Conservation (phyloP, 2,329 filamentous ascomycete species). For the Phyllosticta citrichinensis region DNA sequence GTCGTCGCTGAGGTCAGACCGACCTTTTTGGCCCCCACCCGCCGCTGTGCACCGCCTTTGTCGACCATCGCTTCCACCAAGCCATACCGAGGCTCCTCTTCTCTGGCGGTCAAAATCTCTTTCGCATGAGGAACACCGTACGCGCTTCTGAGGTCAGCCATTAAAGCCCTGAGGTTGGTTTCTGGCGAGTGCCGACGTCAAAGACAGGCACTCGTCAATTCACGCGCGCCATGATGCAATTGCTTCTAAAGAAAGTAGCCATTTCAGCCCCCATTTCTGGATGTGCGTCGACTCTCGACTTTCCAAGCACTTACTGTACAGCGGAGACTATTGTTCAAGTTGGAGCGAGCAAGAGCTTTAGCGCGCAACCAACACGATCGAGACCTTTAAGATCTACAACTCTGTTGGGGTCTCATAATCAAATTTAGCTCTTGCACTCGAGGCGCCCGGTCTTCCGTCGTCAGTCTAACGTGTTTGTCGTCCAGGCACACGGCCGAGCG, state of each 20-base stretch:
- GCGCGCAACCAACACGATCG: not conserved
- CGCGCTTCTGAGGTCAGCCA: not conserved
- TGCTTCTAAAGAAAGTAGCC: not conserved
- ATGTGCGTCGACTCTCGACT: not conserved
- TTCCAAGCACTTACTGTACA: not conserved
- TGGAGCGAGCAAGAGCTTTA: not conserved
- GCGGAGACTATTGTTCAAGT: not conserved
- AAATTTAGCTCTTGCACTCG: not conserved
- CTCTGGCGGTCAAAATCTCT: not conserved
- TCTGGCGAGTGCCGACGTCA: not conserved
- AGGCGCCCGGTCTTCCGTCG: not conserved
- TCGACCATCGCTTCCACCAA: not conserved
- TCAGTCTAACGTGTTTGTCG: not conserved
- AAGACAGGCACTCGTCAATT: not conserved
- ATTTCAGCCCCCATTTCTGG: not conserved
- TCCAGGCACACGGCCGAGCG: not conserved
- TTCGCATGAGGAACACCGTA: not conserved
- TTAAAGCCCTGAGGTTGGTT: not conserved
- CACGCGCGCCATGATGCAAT: not conserved
- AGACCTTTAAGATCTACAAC: not conserved
- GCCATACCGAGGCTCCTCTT: not conserved
- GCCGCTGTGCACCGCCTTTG: not conserved
- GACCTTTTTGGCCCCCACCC: not conserved
- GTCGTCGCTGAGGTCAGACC: not conserved
- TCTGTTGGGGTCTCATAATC: not conserved